Evolutionary conservation across 2,329 filamentous ascomycete genomes (phyloP).

Genomic region (Ceratocystis smalleyi): DNA sequence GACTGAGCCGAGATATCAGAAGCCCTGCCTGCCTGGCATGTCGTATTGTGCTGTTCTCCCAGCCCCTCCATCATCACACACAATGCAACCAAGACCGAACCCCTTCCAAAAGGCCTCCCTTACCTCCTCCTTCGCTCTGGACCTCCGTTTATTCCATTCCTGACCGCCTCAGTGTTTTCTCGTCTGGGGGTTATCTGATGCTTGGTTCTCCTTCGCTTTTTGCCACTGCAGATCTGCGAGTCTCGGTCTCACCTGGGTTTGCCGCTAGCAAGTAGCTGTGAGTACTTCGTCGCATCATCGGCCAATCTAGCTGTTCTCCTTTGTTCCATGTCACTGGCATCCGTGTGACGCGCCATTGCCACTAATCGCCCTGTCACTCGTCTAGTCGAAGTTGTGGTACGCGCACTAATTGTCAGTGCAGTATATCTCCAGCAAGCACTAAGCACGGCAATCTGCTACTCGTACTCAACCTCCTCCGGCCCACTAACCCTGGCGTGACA

Average conservation of each 20-base stretch:
- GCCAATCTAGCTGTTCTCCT: not conserved
- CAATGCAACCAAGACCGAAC: not conserved
- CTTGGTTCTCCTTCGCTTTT: not conserved
- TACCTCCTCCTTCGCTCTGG: not conserved
- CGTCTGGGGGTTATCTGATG: not conserved
- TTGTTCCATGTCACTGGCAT: not conserved
- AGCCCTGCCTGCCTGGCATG: too few species aligned
- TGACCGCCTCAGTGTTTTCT: not conserved
- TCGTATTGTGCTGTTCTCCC: not conserved
- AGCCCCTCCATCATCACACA: not conserved
- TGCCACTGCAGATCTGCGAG: slow-evolving; percentile 4
- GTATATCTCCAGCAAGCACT: too few species aligned
- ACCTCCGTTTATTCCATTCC: not conserved
- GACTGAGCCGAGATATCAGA: not conserved
- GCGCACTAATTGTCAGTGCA: too few species aligned
- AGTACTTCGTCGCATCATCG: not conserved
- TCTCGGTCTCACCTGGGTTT: not conserved
- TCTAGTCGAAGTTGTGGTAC: too few species aligned
- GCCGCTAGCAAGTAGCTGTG: too few species aligned
- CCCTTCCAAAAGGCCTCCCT: not conserved
- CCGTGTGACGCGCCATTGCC: not conserved
- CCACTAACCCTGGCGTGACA: not conserved
- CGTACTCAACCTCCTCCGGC: not conserved
- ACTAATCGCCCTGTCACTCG: too few species aligned
- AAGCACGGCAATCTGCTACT: too few species aligned